These are phyloP conservation scores for Acarospora socialis DNA, from an alignment of 2,329 filamentous ascomycete species.

Conservation along the genomic window DNA sequence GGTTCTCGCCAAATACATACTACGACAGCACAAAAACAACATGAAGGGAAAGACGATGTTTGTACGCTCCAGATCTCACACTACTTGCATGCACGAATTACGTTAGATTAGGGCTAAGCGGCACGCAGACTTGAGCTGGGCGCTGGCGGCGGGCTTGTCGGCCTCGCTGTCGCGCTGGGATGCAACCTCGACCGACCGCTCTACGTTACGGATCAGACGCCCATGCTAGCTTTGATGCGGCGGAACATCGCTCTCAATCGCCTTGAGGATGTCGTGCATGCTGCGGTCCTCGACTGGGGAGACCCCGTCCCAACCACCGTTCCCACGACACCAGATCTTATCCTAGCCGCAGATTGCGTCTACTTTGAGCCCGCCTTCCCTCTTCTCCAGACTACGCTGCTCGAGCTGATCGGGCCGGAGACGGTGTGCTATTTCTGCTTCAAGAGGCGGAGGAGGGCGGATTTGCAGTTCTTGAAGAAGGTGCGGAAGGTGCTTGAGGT, in stretches of 20 bases:
- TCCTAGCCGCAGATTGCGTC: slow-evolving; percentile 92
- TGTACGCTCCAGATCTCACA: slow-evolving; percentile 29
- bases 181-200: slow-evolving; percentile 43
- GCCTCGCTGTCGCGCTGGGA: slow-evolving; percentile 43
- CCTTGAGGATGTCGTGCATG: slow-evolving; percentile 45
- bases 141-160: slow-evolving; percentile 80
- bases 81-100: neutral
- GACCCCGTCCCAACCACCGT: slow-evolving; percentile 25
- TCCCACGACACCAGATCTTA: slow-evolving; percentile 53
- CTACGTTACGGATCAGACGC: slow-evolving; percentile 71
- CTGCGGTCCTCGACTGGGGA: slow-evolving; percentile 69
- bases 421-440: slow-evolving; percentile 80
- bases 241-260: slow-evolving; percentile 75
- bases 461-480: slow-evolving; percentile 59
- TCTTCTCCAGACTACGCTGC: slow-evolving; percentile 63
- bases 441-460: slow-evolving; percentile 76
- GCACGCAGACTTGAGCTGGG: slow-evolving; percentile 69
- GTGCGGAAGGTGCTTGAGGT: slow-evolving; percentile 53
- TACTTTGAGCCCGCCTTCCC: slow-evolving; percentile 96
- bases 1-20: slow-evolving; percentile 72
- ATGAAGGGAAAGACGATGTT: slow-evolving; percentile 59
- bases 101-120: neutral
- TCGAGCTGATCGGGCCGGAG: slow-evolving; percentile 51
- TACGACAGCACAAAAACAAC: slow-evolving; percentile 53
- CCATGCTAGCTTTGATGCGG: slow-evolving; percentile 76